These are phyloP conservation scores for Monilinia aucupariae DNA, from an alignment of 2,329 filamentous ascomycete species.

Conservation along the genomic window DNA sequence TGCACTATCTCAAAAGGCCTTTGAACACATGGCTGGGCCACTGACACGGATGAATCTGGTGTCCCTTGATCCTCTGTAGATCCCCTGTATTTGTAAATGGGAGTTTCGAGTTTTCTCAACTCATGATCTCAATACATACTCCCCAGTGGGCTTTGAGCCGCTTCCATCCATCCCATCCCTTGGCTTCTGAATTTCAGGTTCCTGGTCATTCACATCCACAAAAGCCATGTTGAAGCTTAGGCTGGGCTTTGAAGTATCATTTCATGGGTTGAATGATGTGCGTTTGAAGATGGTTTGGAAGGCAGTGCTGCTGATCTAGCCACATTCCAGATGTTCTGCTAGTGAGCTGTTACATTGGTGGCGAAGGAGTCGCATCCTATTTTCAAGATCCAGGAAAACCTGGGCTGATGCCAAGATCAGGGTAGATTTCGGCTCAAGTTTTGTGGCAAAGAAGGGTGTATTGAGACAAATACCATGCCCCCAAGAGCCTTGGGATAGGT, in stretches of 20 bases:
- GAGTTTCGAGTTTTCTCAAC: neutral
- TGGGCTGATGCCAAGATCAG: neutral
- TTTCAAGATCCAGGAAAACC: neutral
- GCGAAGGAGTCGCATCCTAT: neutral
- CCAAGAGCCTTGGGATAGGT: conserved; percentile 3
- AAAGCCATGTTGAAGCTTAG: neutral
- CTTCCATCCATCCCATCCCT: neutral
- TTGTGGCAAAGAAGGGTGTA: neutral
- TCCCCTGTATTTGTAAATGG: neutral
- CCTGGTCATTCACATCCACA: neutral
- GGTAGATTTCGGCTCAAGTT: neutral
- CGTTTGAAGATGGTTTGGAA: neutral
- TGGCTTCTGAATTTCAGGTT: neutral
- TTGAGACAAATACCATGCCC: neutral
- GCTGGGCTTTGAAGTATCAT: neutral
- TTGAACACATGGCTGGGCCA: neutral
- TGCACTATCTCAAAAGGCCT: neutral
- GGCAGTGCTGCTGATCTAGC: neutral
- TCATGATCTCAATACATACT: neutral
- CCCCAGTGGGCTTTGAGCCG: neutral
- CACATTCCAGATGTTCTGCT: neutral
- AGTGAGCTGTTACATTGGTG: neutral
- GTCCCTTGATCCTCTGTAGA: neutral
- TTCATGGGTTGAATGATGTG: neutral
- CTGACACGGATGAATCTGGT: neutral